Conservation (phyloP, 2,329 filamentous ascomycete genomes). For the Lachnellula willkommii region DNA sequence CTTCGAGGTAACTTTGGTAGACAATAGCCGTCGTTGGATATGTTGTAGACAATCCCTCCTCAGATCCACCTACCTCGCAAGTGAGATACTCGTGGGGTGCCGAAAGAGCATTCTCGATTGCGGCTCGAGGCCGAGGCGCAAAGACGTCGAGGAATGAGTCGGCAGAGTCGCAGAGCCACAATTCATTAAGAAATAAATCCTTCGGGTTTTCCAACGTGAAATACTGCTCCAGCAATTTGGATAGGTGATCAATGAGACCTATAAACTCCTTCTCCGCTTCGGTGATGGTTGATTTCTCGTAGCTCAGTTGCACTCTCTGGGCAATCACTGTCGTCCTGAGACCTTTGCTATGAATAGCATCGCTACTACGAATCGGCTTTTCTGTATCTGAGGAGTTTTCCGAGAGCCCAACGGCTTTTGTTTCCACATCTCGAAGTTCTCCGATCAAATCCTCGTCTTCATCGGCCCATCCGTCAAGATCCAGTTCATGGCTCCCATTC, state of each 20-base stretch:
- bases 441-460: slow-evolving; percentile 20
- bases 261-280: slow-evolving; percentile 68
- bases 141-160: slow-evolving; percentile 69
- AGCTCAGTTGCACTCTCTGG: slow-evolving; percentile 75
- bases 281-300: slow-evolving; percentile 65
- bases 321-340: slow-evolving; percentile 73
- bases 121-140: slow-evolving; percentile 63
- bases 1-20: slow-evolving; percentile 75
- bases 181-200: slow-evolving; percentile 59
- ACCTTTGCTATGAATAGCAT: slow-evolving; percentile 65
- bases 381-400: slow-evolving; percentile 40
- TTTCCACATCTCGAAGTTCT: slow-evolving; percentile 32
- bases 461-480: slow-evolving; percentile 28
- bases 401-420: slow-evolving; percentile 43
- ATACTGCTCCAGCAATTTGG: slow-evolving; percentile 44
- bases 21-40: slow-evolving; percentile 67
- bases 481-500: slow-evolving; percentile 19
- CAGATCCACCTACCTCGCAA: slow-evolving; percentile 61
- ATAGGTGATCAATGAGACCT: slow-evolving; percentile 53
- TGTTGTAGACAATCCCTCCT: slow-evolving; percentile 49
- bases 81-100: slow-evolving; percentile 72
- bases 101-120: slow-evolving; percentile 65
- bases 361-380: slow-evolving; percentile 62
- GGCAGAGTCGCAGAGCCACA: slow-evolving; percentile 69
- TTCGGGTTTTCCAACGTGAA: slow-evolving; percentile 37